phyloP scores from a whole-genome alignment of 208 protist genomes.

The Strigomonas galati region DNA sequence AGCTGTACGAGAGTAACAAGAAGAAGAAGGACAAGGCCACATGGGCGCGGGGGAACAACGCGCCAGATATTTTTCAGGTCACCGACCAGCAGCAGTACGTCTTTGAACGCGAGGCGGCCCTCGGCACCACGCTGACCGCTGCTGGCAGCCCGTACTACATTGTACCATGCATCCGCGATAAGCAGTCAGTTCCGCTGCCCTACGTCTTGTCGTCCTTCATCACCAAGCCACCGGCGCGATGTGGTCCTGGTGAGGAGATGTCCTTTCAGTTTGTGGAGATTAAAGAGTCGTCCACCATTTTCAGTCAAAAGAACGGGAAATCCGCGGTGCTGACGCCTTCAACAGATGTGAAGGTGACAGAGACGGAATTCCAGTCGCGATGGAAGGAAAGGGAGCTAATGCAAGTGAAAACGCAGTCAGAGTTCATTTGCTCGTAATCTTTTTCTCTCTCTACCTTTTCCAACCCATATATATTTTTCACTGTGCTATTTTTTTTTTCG shows the following conservation, averaged over 20 bases:
- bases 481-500: not conserved
- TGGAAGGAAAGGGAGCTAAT: not conserved
- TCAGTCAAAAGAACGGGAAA: not conserved
- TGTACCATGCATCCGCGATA: slow-evolving; percentile 23
- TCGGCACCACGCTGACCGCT: slow-evolving; percentile 33
- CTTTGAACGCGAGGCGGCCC: slow-evolving; percentile 34
- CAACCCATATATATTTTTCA: not conserved
- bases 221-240: not conserved
- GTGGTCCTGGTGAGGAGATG: not conserved
- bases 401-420: not conserved
- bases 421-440: not conserved
- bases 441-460: not conserved
- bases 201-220: slow-evolving; percentile 12
- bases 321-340: not conserved
- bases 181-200: not conserved
- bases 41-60: slow-evolving; percentile 6
- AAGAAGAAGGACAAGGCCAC: not conserved
- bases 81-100: slow-evolving; percentile 21
- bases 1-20: not conserved
- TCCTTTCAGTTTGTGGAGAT: slow-evolving; percentile 6
- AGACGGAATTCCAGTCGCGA: slow-evolving; percentile 9
- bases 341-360: slow-evolving; percentile 1
- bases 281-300: not conserved
- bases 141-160: slow-evolving; percentile 43
- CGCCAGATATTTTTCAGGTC: slow-evolving; percentile 22